Percentiles rank a stretch among this genome's conserved stretches.
Evolutionary conservation across 257 asterid genomes (phyloP).

Genomic region (Salvia hispanica): DNA sequence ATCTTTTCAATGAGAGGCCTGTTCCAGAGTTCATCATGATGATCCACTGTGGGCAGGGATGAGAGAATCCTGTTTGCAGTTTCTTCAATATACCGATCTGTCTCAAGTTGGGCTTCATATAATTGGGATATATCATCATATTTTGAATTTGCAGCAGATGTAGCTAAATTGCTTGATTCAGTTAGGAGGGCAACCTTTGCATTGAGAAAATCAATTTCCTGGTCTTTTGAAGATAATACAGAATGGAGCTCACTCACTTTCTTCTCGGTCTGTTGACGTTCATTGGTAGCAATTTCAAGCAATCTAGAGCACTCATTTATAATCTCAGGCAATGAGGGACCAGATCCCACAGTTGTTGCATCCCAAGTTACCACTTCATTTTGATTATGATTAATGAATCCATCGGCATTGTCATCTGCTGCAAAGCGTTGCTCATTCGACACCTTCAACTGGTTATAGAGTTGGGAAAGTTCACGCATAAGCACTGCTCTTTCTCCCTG

Average conservation of each 20-base stretch:
- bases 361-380: constrained; percentile 20
- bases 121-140: constrained; percentile 37
- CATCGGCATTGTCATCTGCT: constrained; percentile 36
- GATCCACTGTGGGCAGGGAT: constrained; percentile 44
- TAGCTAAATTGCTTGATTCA: constrained; percentile 41
- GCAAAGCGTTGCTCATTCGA: constrained; percentile 36
- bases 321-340: constrained; percentile 53
- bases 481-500: constrained; percentile 67
- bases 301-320: constrained; percentile 54
- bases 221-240: constrained; percentile 48
- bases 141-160: constrained; percentile 41
- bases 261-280: constrained; percentile 40
- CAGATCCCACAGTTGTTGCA: constrained; percentile 32
- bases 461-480: constrained; percentile 50
- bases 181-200: constrained; percentile 52
- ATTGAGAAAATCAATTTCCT: constrained; percentile 62
- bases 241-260: constrained; percentile 53
- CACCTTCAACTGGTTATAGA: constrained; percentile 49
- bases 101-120: constrained; percentile 46
- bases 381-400: constrained; percentile 35
- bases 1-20: constrained; percentile 58
- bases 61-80: constrained; percentile 54
- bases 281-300: constrained; percentile 40
- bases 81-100: constrained; percentile 52
- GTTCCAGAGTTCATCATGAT: constrained; percentile 49